Evolutionary conservation across 2,329 filamentous ascomycete genomes (phyloP), one percentile per base, ranked within the genome.

Genomic region (Aspergillus sp.): DNA sequence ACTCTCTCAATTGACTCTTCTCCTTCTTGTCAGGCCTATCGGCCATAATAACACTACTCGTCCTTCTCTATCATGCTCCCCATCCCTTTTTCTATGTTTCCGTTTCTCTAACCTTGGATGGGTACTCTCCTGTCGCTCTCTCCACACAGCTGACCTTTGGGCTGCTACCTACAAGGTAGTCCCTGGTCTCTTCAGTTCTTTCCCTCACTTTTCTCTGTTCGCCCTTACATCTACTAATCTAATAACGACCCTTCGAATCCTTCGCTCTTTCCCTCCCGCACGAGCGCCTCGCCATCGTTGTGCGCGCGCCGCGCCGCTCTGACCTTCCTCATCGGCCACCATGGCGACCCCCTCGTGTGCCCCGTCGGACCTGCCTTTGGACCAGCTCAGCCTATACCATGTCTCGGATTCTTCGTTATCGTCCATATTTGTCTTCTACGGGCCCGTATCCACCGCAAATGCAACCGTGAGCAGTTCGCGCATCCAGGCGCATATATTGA

Each of bases 401-500:
- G 87, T 91, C 67, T 89, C 87, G 73, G 95, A 99, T 76, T 86
- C 91, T 60, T 87, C 75, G 84, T 93, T 77, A 82, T 92, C 62
- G 87, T 76, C 93, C 52, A 82, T 98, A 66, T 83, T 98, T 66
- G 84, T 97, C 74, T 97, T 98, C 82, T 91, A 97, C 75, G 93
- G 93, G 14, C 86, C 92, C 15, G 93, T 93, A 47, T 92, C 93
- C 31, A 96, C 91, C 44, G 88, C 90, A 68, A 96, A 96, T 77
- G 90, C 89, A 64, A 91, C 87, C 49, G 86, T 88, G 69, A 96
- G 91, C 77, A 93, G 90, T 77, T 97, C 93, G 62, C 90, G 95
- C 75, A 93, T 98, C 66, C 93, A 98, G 79, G 85, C 95, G 63
- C 95, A 98, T 76, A 85, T 99, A 75, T 91, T 96, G 78, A 90